Conservation (phyloP, 257 asterid species). For the Lithospermum erythrorhizon region DNA sequence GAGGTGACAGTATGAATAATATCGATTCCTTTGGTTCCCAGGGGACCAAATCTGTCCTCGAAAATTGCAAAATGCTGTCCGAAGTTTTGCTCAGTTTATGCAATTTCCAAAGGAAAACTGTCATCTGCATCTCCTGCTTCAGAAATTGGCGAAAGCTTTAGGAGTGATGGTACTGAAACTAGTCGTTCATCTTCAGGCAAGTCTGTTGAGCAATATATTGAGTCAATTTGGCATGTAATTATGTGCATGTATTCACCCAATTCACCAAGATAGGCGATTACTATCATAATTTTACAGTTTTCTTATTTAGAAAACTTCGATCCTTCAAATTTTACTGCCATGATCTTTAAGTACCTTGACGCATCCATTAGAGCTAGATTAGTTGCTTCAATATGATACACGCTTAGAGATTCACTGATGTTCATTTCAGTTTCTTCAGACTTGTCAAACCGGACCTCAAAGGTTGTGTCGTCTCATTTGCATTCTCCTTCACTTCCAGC, state of each 20-base stretch:
- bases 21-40: slow-evolving; percentile 10
- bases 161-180: slow-evolving; percentile 39
- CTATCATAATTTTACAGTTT: no score
- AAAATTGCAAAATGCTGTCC: slow-evolving; percentile 53
- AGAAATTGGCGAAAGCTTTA: slow-evolving; percentile 33
- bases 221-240: no score
- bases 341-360: no score
- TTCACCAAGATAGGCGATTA: no score
- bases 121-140: slow-evolving; percentile 56
- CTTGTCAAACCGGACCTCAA: slow-evolving; percentile 44
- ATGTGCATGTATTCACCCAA: no score
- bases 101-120: slow-evolving; percentile 67
- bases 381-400: not conserved
- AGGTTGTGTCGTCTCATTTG: slow-evolving; percentile 24
- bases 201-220: no score
- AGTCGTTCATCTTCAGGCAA: slow-evolving; percentile 23
- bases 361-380: not conserved
- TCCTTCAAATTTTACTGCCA: no score
- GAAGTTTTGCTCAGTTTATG: slow-evolving; percentile 57
- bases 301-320: no score
- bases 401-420: not conserved
- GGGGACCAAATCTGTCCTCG: slow-evolving; percentile 52
- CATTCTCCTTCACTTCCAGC: slow-evolving; percentile 50
- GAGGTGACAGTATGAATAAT: not conserved
- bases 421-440: slow-evolving; percentile 30